A percentile compares a stretch with the other conserved stretches of the same genome.
Evolutionary conservation across 441 rosid species (phyloP).

Genomic region (Erodium chrysanthum): DNA sequence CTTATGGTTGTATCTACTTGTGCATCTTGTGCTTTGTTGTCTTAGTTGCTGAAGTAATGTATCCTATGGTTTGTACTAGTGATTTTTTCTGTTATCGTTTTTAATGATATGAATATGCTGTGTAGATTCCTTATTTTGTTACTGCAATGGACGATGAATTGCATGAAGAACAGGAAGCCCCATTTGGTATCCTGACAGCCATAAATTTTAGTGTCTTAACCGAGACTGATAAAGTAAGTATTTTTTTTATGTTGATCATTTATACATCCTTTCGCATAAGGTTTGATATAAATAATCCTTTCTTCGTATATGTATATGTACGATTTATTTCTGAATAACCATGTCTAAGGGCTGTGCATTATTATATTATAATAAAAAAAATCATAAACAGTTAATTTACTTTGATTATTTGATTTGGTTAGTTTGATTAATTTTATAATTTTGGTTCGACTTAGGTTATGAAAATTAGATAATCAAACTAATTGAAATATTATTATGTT

Average conservation of each 20-base stretch:
- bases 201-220: constrained; percentile 47
- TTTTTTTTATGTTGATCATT: not conserved
- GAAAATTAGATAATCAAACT: too few relatives aligned
- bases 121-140: constrained; percentile 22
- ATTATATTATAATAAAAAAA: too few relatives aligned
- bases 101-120: constrained; percentile 12
- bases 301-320: not conserved
- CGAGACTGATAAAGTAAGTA: constrained; percentile 47
- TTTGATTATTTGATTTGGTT: too few relatives aligned
- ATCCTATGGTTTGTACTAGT: not conserved
- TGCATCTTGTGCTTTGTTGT: not conserved
- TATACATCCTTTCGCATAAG: not conserved
- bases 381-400: too few relatives aligned
- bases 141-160: constrained; percentile 27
- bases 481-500: too few relatives aligned
- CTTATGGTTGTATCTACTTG: not conserved
- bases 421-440: too few relatives aligned
- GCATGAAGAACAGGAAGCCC: constrained; percentile 37
- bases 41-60: not conserved
- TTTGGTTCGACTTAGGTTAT: too few relatives aligned
- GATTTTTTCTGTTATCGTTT: constrained; percentile 3
- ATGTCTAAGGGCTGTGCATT: not conserved
- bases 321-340: not conserved
- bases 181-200: constrained; percentile 40
- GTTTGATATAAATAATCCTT: not conserved